Base-by-base conservation (phyloP, 1,139 yeast species). In the Entelexis sorbosivorans region DNA sequence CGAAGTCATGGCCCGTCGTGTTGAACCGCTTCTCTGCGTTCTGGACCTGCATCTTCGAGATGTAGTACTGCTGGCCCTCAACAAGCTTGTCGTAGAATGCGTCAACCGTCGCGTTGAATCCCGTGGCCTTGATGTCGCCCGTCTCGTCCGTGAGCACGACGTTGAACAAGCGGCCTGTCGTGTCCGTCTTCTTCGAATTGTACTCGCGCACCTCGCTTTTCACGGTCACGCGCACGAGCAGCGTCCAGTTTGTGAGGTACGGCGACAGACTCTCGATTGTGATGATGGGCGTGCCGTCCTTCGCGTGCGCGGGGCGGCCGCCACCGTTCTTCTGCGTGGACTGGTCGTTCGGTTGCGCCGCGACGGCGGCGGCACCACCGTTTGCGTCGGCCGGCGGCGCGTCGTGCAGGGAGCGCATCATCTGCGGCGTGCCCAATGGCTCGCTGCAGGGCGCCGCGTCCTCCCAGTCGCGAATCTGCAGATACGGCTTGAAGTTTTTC, bases 91-190 rank as follows among this genome's bases (percentile, higher is more conserved):
- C 83, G 68, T 77, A 82, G 62, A 77, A 82, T 63, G 78, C 79
- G 56, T 85, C 95, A 8, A 93, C 96, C 58, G 78, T 76, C 44
- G 87, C 93, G 64, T 85, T 86, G 68, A 93, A 93, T 4, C 94
- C 96, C 9, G 97, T 88, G 16, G 95, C 97, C 62, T 94, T 78
- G 61, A 93, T 93, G 70, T 91, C 98, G 62, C 94, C 96, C 7
- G 96, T 83, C 65, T 93, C 95, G 65, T 93, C 99, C 58, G 89
- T 71, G 58, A 93, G 79, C 60, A 88, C 86, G 39, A 87, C 87
- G 60, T 83, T 83, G 71, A 93, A 87, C 55, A 93, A 74, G 66
- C 86, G 85, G 50, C 98, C 98, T 59, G 83, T 88, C 53, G 79
- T 81, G 62, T 88, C 88, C 49, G 85, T 77, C 17, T 31, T 26